These are phyloP conservation scores for Curvularia eragrostidis DNA, from an alignment of 2,329 filamentous ascomycete genomes.

Conservation along the genomic window DNA sequence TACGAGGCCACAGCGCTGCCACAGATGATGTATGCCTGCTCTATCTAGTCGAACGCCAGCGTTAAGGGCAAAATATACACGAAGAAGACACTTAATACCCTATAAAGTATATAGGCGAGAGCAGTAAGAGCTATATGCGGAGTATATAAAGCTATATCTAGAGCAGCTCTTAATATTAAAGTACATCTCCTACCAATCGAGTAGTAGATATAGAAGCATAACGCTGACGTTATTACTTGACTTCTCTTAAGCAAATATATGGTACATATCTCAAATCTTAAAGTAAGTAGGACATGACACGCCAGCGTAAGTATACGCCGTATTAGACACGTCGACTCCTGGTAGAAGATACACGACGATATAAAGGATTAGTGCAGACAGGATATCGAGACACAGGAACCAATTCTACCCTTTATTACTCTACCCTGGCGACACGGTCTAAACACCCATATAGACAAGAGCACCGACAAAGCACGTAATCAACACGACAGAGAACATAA, in stretches of 20 bases:
- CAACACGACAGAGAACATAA: slow-evolving; percentile 22
- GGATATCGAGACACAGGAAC: slow-evolving; percentile 16
- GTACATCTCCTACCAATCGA: slow-evolving; percentile 19
- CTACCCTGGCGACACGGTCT: slow-evolving; percentile 17
- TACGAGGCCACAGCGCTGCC: slow-evolving; percentile 39
- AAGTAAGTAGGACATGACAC: background rate
- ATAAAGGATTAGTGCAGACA: slow-evolving; percentile 15
- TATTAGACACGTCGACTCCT: slow-evolving; percentile 15
- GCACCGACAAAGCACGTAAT: slow-evolving; percentile 16
- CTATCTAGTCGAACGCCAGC: slow-evolving; percentile 31
- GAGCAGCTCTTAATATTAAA: slow-evolving; percentile 23
- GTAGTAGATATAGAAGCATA: slow-evolving; percentile 27
- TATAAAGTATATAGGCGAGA: slow-evolving; percentile 29
- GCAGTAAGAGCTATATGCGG: slow-evolving; percentile 29
- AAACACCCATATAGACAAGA: slow-evolving; percentile 23
- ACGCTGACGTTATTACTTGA: slow-evolving; percentile 10
- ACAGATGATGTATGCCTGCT: slow-evolving; percentile 41
- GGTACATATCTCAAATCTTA: background rate
- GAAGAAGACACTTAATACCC: slow-evolving; percentile 22
- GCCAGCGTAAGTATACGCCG: background rate
- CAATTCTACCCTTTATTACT: slow-evolving; percentile 23
- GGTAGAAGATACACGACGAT: slow-evolving; percentile 19
- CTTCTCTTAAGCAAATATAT: background rate
- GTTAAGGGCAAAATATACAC: slow-evolving; percentile 23
- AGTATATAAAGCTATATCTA: slow-evolving; percentile 32